These are phyloP conservation scores for Acanthamoeba castellanii DNA, from an alignment of 208 protist species.

Conservation along the genomic window DNA sequence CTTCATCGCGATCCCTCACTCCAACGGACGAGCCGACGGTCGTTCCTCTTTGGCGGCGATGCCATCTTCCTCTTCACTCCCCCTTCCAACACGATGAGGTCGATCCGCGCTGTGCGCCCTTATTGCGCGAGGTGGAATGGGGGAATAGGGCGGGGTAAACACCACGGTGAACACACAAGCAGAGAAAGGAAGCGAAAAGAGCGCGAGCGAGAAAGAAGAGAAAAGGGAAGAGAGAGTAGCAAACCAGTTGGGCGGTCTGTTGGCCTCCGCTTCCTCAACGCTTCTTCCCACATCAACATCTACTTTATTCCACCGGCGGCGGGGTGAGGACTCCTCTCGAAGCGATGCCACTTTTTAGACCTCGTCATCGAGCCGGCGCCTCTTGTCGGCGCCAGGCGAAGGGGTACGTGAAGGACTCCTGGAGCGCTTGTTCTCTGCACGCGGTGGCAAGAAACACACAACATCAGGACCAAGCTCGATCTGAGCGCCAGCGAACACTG, in stretches of 20 bases:
- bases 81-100: too few species aligned
- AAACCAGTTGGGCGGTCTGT: constrained; percentile 57
- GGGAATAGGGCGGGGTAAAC: too few species aligned
- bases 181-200: background rate
- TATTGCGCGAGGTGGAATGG: too few species aligned
- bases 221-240: background rate
- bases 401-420: constrained; percentile 69
- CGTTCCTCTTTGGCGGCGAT: too few species aligned
- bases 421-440: constrained; percentile 48
- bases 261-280: background rate
- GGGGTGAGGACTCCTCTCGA: background rate
- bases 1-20: too few species aligned
- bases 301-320: constrained; percentile 65
- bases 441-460: background rate
- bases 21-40: too few species aligned
- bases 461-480: background rate
- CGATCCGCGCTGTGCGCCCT: too few species aligned
- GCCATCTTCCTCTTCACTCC: too few species aligned
- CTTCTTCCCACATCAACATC: background rate
- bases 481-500: background rate
- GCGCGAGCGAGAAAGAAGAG: too few species aligned
- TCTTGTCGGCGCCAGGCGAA: constrained; percentile 64
- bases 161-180: background rate
- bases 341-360: background rate
- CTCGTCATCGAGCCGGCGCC: constrained; percentile 54